Conservation (phyloP, 495 filamentous ascomycete genomes). For the Xylaria acuta region DNA sequence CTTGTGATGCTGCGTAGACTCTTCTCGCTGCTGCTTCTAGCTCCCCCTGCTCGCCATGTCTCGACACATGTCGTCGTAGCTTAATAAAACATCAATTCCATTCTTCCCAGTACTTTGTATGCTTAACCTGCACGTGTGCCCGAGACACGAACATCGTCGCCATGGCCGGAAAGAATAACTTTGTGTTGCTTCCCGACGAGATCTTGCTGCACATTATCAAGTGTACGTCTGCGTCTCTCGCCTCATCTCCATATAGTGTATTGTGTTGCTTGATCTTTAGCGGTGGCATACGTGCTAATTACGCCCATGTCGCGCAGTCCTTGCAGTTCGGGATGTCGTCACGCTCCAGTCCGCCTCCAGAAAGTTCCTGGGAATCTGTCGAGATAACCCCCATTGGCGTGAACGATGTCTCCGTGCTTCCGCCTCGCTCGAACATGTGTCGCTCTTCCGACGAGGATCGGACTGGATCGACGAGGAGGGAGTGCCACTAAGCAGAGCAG, state of each 20-base stretch:
- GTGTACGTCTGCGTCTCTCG: slow-evolving; percentile 58
- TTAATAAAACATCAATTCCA: not conserved
- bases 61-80: not conserved
- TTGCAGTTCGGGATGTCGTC: slow-evolving; percentile 72
- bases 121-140: not conserved
- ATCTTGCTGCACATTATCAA: slow-evolving; percentile 76
- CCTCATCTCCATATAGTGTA: not conserved
- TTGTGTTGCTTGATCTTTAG: not conserved
- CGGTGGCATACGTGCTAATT: not conserved
- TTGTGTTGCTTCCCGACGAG: slow-evolving; percentile 73
- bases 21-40: not conserved
- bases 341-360: slow-evolving; percentile 73
- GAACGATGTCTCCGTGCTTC: slow-evolving; percentile 76
- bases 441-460: slow-evolving; percentile 41
- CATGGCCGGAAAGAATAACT: slow-evolving; percentile 30
- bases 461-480: slow-evolving; percentile 45
- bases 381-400: slow-evolving; percentile 80
- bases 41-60: not conserved
- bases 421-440: slow-evolving; percentile 56
- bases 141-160: not conserved
- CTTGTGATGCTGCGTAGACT: not conserved
- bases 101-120: not conserved
- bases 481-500: slow-evolving; percentile 30
- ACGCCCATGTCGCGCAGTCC: slow-evolving; percentile 54
- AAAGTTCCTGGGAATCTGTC: slow-evolving; percentile 68